These are phyloP conservation scores for Polytrichum commune DNA, from an alignment of 225 moss, liverwort and hornwort genomes.

Conservation along the genomic window DNA sequence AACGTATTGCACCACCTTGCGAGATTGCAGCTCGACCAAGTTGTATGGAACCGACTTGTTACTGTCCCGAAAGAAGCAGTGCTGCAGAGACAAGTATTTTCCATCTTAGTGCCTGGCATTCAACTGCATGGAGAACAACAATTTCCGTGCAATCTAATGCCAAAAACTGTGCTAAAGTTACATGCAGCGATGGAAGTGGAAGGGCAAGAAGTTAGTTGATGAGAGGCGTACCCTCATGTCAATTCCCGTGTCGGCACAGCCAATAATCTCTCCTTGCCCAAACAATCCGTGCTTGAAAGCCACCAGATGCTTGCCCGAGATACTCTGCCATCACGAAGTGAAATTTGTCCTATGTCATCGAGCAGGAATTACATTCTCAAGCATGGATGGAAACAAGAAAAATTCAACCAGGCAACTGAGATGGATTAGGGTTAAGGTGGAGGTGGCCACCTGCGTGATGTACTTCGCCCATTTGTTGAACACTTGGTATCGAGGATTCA, in stretches of 20 bases:
- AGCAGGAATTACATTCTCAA: too few relatives aligned
- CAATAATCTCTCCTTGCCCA: conserved; percentile 70
- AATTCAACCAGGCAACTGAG: too few relatives aligned
- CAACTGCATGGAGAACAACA: not conserved
- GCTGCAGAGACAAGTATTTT: conserved; percentile 26
- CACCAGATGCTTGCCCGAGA: conserved; percentile 32
- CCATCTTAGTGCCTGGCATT: not conserved
- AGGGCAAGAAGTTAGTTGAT: too few relatives aligned
- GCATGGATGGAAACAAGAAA: too few relatives aligned
- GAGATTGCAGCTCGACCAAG: conserved; percentile 37
- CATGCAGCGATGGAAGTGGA: too few relatives aligned
- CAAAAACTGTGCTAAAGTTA: too few relatives aligned
- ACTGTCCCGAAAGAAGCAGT: conserved; percentile 61
- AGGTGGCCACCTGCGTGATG: conserved; percentile 46
- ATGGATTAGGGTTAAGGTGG: not conserved
- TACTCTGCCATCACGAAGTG: conserved; percentile 35
- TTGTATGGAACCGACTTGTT: conserved; percentile 36
- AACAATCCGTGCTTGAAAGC: conserved; percentile 47
- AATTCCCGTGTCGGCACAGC: conserved; percentile 64
- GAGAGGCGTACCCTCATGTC: conserved; percentile 49
- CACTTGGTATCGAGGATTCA: conserved; percentile 43
- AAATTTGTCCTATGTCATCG: not conserved
- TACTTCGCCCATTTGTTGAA: conserved; percentile 76
- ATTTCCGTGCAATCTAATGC: not conserved
- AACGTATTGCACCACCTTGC: conserved; percentile 59